Evolutionary conservation across 371 early-diverging fungal genomes (phyloP), one percentile per base, ranked within the genome.

Genomic region (Amoeboaphelidium occidentale): DNA sequence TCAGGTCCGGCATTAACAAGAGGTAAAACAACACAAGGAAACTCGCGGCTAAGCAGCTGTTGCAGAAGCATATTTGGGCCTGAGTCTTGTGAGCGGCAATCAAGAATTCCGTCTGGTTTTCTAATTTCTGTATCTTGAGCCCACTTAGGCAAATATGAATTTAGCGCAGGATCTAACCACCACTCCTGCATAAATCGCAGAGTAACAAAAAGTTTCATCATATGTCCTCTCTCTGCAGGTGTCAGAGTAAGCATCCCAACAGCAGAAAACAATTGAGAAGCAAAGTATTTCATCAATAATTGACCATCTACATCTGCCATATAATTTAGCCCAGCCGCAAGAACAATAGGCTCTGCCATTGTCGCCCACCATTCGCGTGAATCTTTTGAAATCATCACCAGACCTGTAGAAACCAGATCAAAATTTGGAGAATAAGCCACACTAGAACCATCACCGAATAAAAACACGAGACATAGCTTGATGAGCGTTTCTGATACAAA

Each of bases 101-200:
- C 55, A 42, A 48, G 23, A 27, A 54, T 24, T 55, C 55, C 55
- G 26, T 2, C 25, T 55, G 55, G 54, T 26, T 54, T 54, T 4
- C 4, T 27, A 24, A 54, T 55, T 20, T n/a, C n/a, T n/a, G n/a
- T n/a, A n/a, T 23, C 20, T 4, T 54, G 25, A 20, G 42, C 55
- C 54, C 54, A 54, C 21, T 42, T 20, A n/a, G 55, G 55, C 26
- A 54, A 23, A 49, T 48, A 55, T 6, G 17, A 26, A 21, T 53
- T 20, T 3, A 54, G 17, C 1, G 13, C 55, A 1, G 53, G 54
- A 41, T 54, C 55, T 32, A 23, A 27, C 55, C 55, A 54, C 55
- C 55, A 54, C 27, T 55, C 55, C 48, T 54, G 55, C 2, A 55
- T 43, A 26, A 54, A 54, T 54, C 54, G 21, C 14, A 54, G 22